These are phyloP conservation scores for Pleomassaria siparia DNA, from an alignment of 2,329 filamentous ascomycete genomes.

Conservation along the genomic window DNA sequence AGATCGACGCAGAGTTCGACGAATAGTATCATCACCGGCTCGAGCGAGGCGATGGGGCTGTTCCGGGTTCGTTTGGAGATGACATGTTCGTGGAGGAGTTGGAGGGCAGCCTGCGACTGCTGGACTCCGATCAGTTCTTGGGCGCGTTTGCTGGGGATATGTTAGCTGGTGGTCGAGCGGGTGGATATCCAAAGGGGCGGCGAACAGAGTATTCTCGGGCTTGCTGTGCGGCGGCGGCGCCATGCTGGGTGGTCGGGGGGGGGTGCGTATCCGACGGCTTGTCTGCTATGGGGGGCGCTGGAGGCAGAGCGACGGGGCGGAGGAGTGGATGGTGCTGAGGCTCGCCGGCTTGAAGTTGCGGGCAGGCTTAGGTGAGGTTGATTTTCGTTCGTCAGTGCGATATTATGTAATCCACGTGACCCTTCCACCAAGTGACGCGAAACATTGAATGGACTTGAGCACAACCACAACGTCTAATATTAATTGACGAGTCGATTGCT, in stretches of 20 bases:
- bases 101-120: constrained; percentile 88
- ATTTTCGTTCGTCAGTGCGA: constrained; percentile 2
- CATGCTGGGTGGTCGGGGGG: constrained; percentile 58
- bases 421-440: no score
- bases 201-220: constrained; percentile 89
- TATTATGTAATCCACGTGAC: constrained; percentile 8
- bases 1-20: constrained; percentile 96
- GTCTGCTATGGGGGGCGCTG: constrained; percentile 23
- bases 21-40: constrained; percentile 97
- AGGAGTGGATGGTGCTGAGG: constrained; percentile 15
- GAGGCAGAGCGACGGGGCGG: constrained; percentile 30
- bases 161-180: constrained; percentile 20
- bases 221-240: constrained; percentile 96
- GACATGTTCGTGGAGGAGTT: constrained; percentile 97
- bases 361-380: neutral
- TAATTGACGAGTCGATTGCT: no score
- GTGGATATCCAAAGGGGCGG: constrained; percentile 12
- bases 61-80: constrained; percentile 97
- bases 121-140: constrained; percentile 98
- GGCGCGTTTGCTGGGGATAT: constrained; percentile 63
- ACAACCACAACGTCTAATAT: no score
- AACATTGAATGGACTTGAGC: no score
- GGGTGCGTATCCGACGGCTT: constrained; percentile 28
- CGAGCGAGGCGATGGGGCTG: constrained; percentile 91
- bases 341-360: constrained; percentile 10